Evolutionary conservation across 352 stramenopile genomes (phyloP), one percentile per base, ranked within the genome.

Genomic region (Lagenidium giganteum): DNA sequence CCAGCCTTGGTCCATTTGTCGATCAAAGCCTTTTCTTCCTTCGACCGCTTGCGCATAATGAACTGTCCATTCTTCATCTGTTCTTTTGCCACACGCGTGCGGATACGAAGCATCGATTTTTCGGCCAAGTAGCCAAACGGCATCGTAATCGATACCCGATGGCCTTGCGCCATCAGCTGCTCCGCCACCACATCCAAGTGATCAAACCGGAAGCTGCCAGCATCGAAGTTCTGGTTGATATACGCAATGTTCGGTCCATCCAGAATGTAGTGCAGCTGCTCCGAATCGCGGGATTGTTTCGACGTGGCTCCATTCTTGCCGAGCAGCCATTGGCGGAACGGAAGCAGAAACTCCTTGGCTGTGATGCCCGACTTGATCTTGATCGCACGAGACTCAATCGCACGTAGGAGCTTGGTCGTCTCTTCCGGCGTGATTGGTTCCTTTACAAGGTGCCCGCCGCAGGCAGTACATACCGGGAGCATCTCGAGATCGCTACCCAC

Each of bases 181-280:
- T 67, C 67, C 23, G 95, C 72, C 6, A 98, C 67, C 47, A 70
- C 70, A 61, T 98, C 84, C 27, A 99, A 94, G 63, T 99, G 96
- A 38, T 95, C 65, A 50, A 98, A 95, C 46, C 97, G 89, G 30
- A 98, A 96, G 17, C 78, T 84, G 26, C 94, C 85, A 25, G 77
- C 74, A 24, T 76, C 63, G 72, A 96, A 98, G 57, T 98, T 98
- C 63, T 97, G 78, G 71, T 98, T 95, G 36, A 94, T 95, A 70
- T 98, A 98, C 16, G 94, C 96, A 35, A 99, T 90, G 64, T 99
- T 99, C 1, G 96, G 96, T 5, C 95, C 95, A 64, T 99, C 96
- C 40, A 99, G 69, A 17, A 99, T 83, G 34, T 77, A 92, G 47
- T 92, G 80, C 23, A 84, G 55, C 51, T 64, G 77, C n/a, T n/a